A percentile compares a stretch with the other conserved stretches of the same genome.
phyloP scores from a whole-genome alignment of 768 basidiomycete genomes.

The Mycena galericulata region DNA sequence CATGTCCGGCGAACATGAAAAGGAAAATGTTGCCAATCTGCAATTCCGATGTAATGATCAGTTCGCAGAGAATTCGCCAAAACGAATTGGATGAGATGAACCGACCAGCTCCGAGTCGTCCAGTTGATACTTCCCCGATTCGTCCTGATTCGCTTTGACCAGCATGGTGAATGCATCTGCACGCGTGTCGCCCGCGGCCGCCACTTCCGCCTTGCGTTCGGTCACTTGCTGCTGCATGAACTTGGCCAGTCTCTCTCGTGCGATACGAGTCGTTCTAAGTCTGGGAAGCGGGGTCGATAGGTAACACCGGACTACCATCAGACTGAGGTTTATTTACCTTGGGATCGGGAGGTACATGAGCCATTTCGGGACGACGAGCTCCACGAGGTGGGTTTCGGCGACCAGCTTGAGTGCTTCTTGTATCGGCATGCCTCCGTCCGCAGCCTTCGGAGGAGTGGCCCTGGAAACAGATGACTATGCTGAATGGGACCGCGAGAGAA shows the following conservation, averaged over 20 bases:
- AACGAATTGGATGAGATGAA: too few species aligned
- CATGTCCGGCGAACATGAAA: slow-evolving; percentile 70
- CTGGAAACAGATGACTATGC: slow-evolving; percentile 1
- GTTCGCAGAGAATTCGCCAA: background rate
- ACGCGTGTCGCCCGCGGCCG: slow-evolving; percentile 24
- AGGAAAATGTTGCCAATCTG: slow-evolving; percentile 67
- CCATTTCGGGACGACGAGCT: slow-evolving; percentile 52
- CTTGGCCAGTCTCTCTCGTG: slow-evolving; percentile 43
- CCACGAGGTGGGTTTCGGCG: slow-evolving; percentile 43
- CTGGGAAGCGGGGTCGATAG: slow-evolving; percentile 29
- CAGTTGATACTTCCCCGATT: slow-evolving; percentile 52
- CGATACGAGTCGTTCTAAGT: slow-evolving; percentile 42
- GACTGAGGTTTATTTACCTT: slow-evolving; percentile 39
- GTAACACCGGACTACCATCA: background rate
- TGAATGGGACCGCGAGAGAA: background rate
- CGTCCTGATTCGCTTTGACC: slow-evolving; percentile 60
- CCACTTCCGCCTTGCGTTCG: slow-evolving; percentile 47
- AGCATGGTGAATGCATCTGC: slow-evolving; percentile 56
- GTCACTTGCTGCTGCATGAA: slow-evolving; percentile 56
- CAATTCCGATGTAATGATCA: background rate
- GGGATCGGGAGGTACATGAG: slow-evolving; percentile 49
- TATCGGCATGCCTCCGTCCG: slow-evolving; percentile 53
- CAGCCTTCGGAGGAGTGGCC: slow-evolving; percentile 47
- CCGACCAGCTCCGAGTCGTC: slow-evolving; percentile 56
- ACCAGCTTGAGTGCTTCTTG: slow-evolving; percentile 53